phyloP scores from a whole-genome alignment of 495 filamentous ascomycete genomes.

The Podospora pseudoanserina region DNA sequence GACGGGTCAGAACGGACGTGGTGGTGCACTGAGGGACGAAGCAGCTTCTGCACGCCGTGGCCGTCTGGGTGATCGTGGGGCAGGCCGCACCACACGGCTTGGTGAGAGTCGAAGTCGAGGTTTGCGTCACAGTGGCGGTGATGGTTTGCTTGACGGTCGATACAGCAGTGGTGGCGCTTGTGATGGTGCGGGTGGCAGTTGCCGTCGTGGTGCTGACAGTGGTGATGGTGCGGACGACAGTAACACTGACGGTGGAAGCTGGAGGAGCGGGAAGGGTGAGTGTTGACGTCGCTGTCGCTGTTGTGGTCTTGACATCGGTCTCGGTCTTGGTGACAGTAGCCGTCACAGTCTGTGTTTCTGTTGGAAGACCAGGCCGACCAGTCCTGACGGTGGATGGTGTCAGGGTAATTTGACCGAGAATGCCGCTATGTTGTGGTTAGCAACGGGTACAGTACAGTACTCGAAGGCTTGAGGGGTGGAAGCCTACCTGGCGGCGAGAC shows the following conservation, averaged over 20 bases:
- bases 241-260: constrained; percentile 6
- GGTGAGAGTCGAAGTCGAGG: constrained; percentile 11
- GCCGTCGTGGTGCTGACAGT: constrained; percentile 9
- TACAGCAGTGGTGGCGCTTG: neutral
- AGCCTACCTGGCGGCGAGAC: constrained; percentile 14
- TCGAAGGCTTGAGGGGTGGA: no score
- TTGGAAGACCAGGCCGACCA: constrained; percentile 6
- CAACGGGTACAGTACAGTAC: neutral
- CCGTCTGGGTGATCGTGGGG: constrained; percentile 28
- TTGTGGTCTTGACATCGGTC: constrained; percentile 19
- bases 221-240: constrained; percentile 9
- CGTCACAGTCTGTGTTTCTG: neutral
- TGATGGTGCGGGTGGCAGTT: constrained; percentile 9
- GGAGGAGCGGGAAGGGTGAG: constrained; percentile 4
- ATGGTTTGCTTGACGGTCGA: constrained; percentile 1
- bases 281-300: constrained; percentile 11
- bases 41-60: constrained; percentile 30
- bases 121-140: constrained; percentile 10
- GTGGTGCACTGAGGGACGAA: constrained; percentile 31
- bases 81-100: constrained; percentile 18
- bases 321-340: constrained; percentile 14
- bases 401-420: constrained; percentile 29
- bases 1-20: constrained; percentile 22
- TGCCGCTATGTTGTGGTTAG: constrained; percentile 14
- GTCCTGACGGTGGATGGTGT: constrained; percentile 23